Conservation (phyloP, 257 asterid species). For the Buddleja alternifolia region DNA sequence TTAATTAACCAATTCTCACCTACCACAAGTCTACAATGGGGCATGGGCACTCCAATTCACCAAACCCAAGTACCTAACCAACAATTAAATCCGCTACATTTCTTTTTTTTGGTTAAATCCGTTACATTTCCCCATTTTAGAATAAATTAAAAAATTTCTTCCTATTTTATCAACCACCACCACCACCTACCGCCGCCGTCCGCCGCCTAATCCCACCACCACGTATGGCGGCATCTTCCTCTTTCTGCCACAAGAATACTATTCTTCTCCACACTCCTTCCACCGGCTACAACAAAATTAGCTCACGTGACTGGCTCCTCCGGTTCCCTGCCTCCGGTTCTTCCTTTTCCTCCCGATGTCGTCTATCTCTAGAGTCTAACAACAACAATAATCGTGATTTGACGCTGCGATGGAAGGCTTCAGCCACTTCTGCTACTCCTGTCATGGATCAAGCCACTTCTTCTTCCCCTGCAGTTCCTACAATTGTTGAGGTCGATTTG, state of each 20-base stretch:
- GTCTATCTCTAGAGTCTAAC: slow-evolving; percentile 29
- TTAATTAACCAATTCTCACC: no score
- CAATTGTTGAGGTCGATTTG: slow-evolving; percentile 85
- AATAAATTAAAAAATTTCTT: no score
- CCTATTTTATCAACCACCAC: slow-evolving; percentile 5
- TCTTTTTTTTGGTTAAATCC: no score
- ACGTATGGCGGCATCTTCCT: slow-evolving; percentile 50
- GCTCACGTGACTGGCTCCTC: slow-evolving; percentile 32
- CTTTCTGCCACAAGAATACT: slow-evolving; percentile 50
- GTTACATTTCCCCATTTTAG: no score
- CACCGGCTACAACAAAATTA: slow-evolving; percentile 34
- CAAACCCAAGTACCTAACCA: no score
- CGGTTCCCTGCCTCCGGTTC: slow-evolving; percentile 47
- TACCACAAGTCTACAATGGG: no score
- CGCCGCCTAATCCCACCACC: slow-evolving; percentile 21
- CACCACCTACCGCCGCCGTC: slow-evolving; percentile 30
- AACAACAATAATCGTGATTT: neutral
- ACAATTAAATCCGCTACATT: no score
- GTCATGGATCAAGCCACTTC: slow-evolving; percentile 62
- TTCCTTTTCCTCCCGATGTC: slow-evolving; percentile 31
- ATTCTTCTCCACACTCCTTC: slow-evolving; percentile 36
- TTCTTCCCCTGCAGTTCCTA: slow-evolving; percentile 50
- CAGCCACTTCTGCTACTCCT: slow-evolving; percentile 55
- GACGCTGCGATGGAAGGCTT: slow-evolving; percentile 45
- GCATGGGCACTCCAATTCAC: no score